A percentile compares a stretch with the other conserved stretches of the same genome.
phyloP scores from a whole-genome alignment of 495 filamentous ascomycete species.

The Talaromyces nanjingensis region DNA sequence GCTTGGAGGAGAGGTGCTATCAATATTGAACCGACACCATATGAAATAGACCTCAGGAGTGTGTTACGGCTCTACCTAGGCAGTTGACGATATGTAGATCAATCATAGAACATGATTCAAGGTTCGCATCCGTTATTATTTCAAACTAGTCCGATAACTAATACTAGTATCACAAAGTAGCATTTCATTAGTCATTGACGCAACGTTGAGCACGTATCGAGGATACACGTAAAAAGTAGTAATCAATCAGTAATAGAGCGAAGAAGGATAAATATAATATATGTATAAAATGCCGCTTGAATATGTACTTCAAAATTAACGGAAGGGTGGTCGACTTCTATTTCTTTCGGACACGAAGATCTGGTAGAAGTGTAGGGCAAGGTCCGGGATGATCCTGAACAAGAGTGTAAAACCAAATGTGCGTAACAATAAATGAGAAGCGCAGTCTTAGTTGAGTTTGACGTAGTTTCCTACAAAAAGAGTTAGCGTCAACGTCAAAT shows the following conservation, averaged over 20 bases:
- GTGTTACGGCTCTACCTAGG: too few relatives aligned
- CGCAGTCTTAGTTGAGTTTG: constrained; percentile 28
- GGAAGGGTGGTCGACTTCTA: not conserved
- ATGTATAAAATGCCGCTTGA: constrained; percentile 4
- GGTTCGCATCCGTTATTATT: not conserved
- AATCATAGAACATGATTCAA: too few relatives aligned
- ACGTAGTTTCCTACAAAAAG: constrained; percentile 35
- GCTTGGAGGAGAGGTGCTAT: too few relatives aligned
- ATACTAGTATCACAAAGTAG: not conserved
- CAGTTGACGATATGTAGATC: too few relatives aligned
- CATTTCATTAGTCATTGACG: not conserved
- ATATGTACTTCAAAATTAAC: constrained; percentile 5
- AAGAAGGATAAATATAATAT: not conserved
- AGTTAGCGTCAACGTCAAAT: constrained; percentile 6
- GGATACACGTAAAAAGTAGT: not conserved
- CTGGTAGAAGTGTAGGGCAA: not conserved
- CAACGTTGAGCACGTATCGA: not conserved
- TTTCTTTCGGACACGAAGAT: not conserved
- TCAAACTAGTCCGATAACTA: not conserved
- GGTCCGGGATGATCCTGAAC: not conserved
- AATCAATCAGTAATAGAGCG: not conserved
- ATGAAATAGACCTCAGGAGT: too few relatives aligned
- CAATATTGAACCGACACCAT: too few relatives aligned
- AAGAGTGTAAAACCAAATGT: not conserved
- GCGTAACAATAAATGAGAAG: not conserved